Evolutionary conservation across 495 filamentous ascomycete species (phyloP), one percentile per base, ranked within the genome.

Genomic region (Penicillium roqueforti): DNA sequence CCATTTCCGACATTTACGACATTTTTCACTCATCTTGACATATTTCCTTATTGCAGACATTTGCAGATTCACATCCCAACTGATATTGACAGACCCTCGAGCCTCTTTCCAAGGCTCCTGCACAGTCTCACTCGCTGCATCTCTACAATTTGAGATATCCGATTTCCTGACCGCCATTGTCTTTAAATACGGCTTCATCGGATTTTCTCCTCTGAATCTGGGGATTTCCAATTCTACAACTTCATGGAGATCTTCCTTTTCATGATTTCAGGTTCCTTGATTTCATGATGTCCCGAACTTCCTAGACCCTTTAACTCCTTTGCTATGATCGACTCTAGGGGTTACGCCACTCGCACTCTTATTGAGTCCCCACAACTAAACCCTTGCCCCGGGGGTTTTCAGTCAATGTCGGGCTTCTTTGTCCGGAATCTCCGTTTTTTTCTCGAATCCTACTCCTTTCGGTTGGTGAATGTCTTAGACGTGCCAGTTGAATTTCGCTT

Each of bases 341-440:
- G 51, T 48, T 55, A 59, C 66, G 65, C 63, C 67, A 67, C 66
- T 41, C 48, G n/a, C n/a, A 47, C 61, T 64, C 63, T 58, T 58
- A 55, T 54, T 29, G 37, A 46, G 28, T 18, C 26, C 55, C 55
- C 59, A 23, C 56, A 41, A 49, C 66, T 56, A 65, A 68, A 57
- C 67, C 69, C 66, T 73, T 49, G 53, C 45, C 55, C 19, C n/a
- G n/a, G n/a, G 25, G 42, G 1, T 13, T 45, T 16, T 23, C 1
- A 6, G 1, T 25, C 3, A 29, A 20, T 29, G 25, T 18, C 32
- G 32, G 42, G 42, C 11, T 29, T 29, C 26, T 45, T 29, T 45
- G 42, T 36, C 28, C 46, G 22, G 14, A 2, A 25, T 48, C 29
- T 48, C 46, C 29, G 4, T 36, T 23, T 19, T 34, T 22, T 18